Percentiles rank a stretch among this genome's conserved stretches.
Evolutionary conservation across 768 basidiomycete species (phyloP).

Genomic region (Boletus huronensis): DNA sequence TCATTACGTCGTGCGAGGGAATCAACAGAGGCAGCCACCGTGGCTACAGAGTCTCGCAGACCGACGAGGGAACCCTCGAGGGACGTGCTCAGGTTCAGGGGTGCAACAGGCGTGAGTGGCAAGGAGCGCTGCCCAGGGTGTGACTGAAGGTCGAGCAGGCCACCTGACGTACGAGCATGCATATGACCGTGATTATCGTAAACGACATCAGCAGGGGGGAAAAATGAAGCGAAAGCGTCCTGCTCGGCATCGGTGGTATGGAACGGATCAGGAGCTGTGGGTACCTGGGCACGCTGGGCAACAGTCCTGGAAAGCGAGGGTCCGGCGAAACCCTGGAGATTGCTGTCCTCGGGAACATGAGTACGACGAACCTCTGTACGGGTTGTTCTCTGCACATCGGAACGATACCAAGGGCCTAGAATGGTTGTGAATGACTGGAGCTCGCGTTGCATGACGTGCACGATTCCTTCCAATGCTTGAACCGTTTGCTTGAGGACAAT

Average conservation of each 20-base stretch:
- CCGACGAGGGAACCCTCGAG: constrained; percentile 59
- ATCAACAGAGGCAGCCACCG: constrained; percentile 58
- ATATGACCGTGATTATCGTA: constrained; percentile 18
- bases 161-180: constrained; percentile 15
- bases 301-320: constrained; percentile 16
- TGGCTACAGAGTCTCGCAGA: constrained; percentile 56
- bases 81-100: constrained; percentile 57
- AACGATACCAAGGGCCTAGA: constrained; percentile 63
- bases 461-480: constrained; percentile 52
- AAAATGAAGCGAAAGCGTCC: constrained; percentile 24
- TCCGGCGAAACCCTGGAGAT: constrained; percentile 12
- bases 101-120: constrained; percentile 45
- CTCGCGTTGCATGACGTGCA: constrained; percentile 53
- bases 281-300: constrained; percentile 12
- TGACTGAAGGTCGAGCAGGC: constrained; percentile 20
- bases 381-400: constrained; percentile 30
- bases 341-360: constrained; percentile 11
- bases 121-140: constrained; percentile 26
- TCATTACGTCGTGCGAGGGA: constrained; percentile 60
- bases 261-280: constrained; percentile 15
- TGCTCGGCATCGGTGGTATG: constrained; percentile 22
- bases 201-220: constrained; percentile 27
- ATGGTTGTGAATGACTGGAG: constrained; percentile 51
- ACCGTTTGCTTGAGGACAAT: constrained; percentile 55
- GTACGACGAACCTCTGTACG: constrained; percentile 10